Base-by-base conservation (phyloP, 768 basidiomycete genomes). In the Naganishia friedmannii region DNA sequence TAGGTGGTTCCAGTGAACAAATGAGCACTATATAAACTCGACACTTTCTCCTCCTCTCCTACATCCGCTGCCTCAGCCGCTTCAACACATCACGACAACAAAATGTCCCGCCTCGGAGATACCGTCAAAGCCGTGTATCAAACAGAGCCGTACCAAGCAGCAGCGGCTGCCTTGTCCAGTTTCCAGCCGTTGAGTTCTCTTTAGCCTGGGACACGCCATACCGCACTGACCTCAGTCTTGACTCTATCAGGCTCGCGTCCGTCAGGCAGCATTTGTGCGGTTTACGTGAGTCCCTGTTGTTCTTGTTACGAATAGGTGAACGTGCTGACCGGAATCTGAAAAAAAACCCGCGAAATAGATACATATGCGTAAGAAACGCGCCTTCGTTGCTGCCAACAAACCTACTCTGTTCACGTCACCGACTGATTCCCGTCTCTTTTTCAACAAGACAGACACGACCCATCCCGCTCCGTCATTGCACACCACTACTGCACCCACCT, bases 401-500 rank as follows among this genome's bases (percentile, higher is more conserved):
- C 32, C 31, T 32, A 29, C 55, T 32, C 10, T 23, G 2, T 58
- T 37, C 34, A 13, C 53, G 19, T n/a, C 75, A 17, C 32, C 2
- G 4, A 19, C 29, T 31, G 19, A 29, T 26, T 55, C 29, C 17
- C 23, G 3, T 13, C 28, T 17, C 3, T 26, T 39, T 8, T 45
- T n/a, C 23, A 10, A 1, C 39, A 8, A 23, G 74, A 75, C 67
- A 76, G 76, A 1, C 66, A 75, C 42, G 77, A 81, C 56, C 71
- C 73, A 0, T 69, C 68, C n/a, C 72, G 83, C 19, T 77, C 82
- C 56, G 79, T 85, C 9, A 80, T 83, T 69, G 83, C 83, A n/a
- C 83, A 85, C 72, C 83, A 83, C 72, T 83, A 82, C 71, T 85
- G 84, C 75, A 82, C 79, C 3, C 84, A 83, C 71, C 79, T 81